A percentile compares a stretch with the other conserved stretches of the same genome.
These are phyloP conservation scores for Xerocomus cyaneibrunnescens DNA, from an alignment of 1,284 basidiomycete genomes.

Conservation along the genomic window DNA sequence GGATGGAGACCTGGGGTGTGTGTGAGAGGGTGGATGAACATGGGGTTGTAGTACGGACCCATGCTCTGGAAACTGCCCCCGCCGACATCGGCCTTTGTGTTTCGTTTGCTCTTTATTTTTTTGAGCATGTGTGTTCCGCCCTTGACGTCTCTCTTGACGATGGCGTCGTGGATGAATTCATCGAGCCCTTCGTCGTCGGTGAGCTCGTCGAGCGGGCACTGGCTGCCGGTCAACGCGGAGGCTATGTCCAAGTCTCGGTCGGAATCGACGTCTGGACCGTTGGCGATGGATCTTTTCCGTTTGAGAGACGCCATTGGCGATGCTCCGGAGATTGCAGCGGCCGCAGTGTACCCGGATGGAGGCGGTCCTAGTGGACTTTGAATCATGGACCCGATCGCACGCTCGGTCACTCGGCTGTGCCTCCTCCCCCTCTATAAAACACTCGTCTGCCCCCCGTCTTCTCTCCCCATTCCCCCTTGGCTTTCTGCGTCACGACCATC, in stretches of 20 bases:
- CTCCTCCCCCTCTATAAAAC: slow-evolving; percentile 19
- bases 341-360: slow-evolving; percentile 11
- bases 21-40: slow-evolving; percentile 4
- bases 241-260: slow-evolving; percentile 53
- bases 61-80: slow-evolving; percentile 88
- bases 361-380: background rate
- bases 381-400: no score
- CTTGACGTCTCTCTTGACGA: slow-evolving; percentile 66
- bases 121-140: slow-evolving; percentile 69
- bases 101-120: slow-evolving; percentile 65
- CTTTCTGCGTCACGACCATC: slow-evolving; percentile 16
- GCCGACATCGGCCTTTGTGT: slow-evolving; percentile 70
- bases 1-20: slow-evolving; percentile 73
- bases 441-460: background rate
- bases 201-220: slow-evolving; percentile 18
- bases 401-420: no score
- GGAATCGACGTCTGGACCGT: slow-evolving; percentile 30
- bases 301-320: slow-evolving; percentile 35
- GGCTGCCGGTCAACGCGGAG: slow-evolving; percentile 36
- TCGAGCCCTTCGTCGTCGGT: slow-evolving; percentile 57
- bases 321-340: slow-evolving; percentile 18
- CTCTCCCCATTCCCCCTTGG: background rate
- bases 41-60: slow-evolving; percentile 50
- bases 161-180: slow-evolving; percentile 62
- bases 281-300: slow-evolving; percentile 36